A percentile compares a stretch with the other conserved stretches of the same genome.
Conservation (phyloP, 1,284 basidiomycete species). For the Ceratobasidium sp. region DNA sequence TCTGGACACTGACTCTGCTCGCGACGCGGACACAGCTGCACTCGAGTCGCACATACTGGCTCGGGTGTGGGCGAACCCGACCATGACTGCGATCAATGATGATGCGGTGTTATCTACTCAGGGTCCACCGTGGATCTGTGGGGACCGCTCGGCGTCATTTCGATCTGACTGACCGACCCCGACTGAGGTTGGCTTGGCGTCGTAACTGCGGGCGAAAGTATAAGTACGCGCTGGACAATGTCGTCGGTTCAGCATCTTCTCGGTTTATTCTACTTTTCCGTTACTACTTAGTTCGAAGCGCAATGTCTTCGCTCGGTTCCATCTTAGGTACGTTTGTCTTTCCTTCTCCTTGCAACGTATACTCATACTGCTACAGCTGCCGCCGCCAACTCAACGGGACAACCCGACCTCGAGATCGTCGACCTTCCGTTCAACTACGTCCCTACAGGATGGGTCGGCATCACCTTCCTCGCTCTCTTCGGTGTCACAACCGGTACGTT, state of each 20-base stretch:
- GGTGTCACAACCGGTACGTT: constrained; percentile 34
- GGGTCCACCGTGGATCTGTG: neutral
- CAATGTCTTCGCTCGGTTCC: neutral
- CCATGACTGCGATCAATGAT: constrained; percentile 15
- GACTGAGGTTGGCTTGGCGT: neutral
- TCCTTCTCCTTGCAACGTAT: neutral
- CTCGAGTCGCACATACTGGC: no score
- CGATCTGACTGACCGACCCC: neutral
- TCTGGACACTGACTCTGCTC: neutral
- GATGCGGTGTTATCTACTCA: constrained; percentile 1
- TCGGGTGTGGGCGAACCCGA: constrained; percentile 14
- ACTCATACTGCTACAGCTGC: neutral
- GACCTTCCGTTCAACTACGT: constrained; percentile 45
- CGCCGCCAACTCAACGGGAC: neutral
- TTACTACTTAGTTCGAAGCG: no score
- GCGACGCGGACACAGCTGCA: neutral
- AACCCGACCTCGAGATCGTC: constrained; percentile 13
- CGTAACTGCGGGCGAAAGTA: neutral
- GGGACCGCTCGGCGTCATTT: neutral
- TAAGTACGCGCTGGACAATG: neutral
- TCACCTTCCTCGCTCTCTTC: constrained; percentile 47
- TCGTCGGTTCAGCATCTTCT: constrained; percentile 2
- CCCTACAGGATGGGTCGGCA: constrained; percentile 47
- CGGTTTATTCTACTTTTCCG: neutral
- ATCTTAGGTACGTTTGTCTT: neutral